These are phyloP conservation scores for Raffaelea ambrosiae DNA, from an alignment of 2,329 filamentous ascomycete genomes.

Conservation along the genomic window DNA sequence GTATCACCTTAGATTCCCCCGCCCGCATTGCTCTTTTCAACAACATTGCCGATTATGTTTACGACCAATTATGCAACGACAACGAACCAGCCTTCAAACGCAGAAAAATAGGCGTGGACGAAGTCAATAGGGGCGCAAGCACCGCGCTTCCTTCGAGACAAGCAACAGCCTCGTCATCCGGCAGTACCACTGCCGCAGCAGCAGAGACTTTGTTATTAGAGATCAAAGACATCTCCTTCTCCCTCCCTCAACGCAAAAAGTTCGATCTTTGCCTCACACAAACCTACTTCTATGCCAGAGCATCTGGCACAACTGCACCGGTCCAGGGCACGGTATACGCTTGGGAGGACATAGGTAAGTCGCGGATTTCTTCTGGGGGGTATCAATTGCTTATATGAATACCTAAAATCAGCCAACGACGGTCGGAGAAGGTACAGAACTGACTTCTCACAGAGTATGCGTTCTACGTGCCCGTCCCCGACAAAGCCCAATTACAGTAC, in stretches of 20 bases:
- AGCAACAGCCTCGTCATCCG: slow-evolving; percentile 1
- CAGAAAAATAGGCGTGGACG: slow-evolving; percentile 36
- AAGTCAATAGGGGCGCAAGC: slow-evolving; percentile 11
- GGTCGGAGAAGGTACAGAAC: background rate
- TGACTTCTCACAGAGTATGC: slow-evolving; percentile 39
- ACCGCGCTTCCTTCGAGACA: slow-evolving; percentile 8
- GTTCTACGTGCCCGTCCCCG: slow-evolving; percentile 57
- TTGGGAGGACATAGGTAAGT: slow-evolving; percentile 54
- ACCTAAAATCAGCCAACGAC: too few relatives aligned
- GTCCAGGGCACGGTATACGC: slow-evolving; percentile 46
- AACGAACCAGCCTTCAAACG: slow-evolving; percentile 37
- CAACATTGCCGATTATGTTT: slow-evolving; percentile 42
- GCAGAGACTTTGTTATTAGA: slow-evolving; percentile 45
- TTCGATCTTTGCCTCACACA: slow-evolving; percentile 56
- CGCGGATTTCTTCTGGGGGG: background rate
- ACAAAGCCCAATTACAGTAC: slow-evolving; percentile 56
- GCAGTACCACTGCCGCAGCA: slow-evolving; percentile 12
- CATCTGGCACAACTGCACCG: slow-evolving; percentile 40
- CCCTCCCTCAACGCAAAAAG: slow-evolving; percentile 60
- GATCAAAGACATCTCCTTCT: slow-evolving; percentile 59
- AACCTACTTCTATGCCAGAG: slow-evolving; percentile 49
- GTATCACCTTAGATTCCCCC: slow-evolving; percentile 34
- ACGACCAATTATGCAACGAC: slow-evolving; percentile 28
- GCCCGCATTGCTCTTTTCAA: slow-evolving; percentile 45
- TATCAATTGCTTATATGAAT: too few relatives aligned